phyloP scores from a whole-genome alignment of 345 rosid genomes.

The Adansonia digitata region DNA sequence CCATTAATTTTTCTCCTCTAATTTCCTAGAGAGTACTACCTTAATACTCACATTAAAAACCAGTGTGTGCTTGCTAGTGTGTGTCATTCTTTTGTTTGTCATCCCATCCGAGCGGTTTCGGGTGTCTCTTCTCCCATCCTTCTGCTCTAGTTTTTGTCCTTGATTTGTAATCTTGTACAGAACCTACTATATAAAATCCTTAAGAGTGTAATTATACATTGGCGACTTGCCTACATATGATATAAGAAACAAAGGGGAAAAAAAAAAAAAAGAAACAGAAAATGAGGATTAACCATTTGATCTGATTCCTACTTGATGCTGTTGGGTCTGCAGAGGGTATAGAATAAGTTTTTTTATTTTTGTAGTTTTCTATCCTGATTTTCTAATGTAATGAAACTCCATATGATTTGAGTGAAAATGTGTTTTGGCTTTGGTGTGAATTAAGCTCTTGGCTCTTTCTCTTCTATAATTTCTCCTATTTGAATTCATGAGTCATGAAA shows the following conservation, averaged over 20 bases:
- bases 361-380: slow-evolving; percentile 19
- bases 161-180: slow-evolving; percentile 58
- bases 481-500: slow-evolving; percentile 10
- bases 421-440: slow-evolving; percentile 50
- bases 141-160: slow-evolving; percentile 42
- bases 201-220: slow-evolving; percentile 60
- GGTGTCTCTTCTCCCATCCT: slow-evolving; percentile 23
- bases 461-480: neutral
- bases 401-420: slow-evolving; percentile 40
- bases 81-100: slow-evolving; percentile 50
- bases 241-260: slow-evolving; percentile 22
- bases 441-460: slow-evolving; percentile 5
- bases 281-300: slow-evolving; percentile 47
- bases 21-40: slow-evolving; percentile 27
- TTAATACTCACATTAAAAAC: slow-evolving; percentile 33
- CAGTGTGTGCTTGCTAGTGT: slow-evolving; percentile 38
- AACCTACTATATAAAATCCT: slow-evolving; percentile 31
- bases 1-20: slow-evolving; percentile 1
- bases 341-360: slow-evolving; percentile 33
- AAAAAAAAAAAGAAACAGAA: neutral
- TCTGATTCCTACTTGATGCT: slow-evolving; percentile 33
- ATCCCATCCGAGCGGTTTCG: slow-evolving; percentile 29
- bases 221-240: slow-evolving; percentile 57
- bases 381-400: slow-evolving; percentile 48
- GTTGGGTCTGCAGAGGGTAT: slow-evolving; percentile 47